Conservation (phyloP, 2,329 filamentous ascomycete genomes). For the Seiridium unicorne region DNA sequence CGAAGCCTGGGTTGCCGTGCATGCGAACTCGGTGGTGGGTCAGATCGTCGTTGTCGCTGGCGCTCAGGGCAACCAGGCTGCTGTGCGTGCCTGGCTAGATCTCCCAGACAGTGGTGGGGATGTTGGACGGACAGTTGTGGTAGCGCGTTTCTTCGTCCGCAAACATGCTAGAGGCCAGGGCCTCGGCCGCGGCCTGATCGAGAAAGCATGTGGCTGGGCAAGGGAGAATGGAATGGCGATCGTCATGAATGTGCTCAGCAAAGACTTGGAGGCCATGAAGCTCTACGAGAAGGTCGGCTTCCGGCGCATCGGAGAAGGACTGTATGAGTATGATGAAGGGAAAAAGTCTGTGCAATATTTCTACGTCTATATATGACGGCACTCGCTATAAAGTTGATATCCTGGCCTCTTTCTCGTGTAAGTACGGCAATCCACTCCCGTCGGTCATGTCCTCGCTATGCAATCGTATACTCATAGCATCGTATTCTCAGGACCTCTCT, state of each 20-base stretch:
- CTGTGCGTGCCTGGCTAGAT: not conserved
- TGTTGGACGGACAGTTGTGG: not conserved
- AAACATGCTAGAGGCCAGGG: not conserved
- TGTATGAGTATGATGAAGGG: not conserved
- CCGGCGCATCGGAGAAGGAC: not conserved
- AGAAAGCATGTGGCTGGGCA: slow-evolving; percentile 1
- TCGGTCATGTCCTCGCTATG: not conserved
- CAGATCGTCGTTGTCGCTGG: slow-evolving; percentile 1
- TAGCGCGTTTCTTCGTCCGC: slow-evolving; percentile 2
- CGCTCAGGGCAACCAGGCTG: not conserved
- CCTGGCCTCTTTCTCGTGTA: not conserved
- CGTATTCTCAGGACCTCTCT: too few relatives aligned
- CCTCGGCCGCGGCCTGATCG: not conserved
- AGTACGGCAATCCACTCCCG: too few relatives aligned
- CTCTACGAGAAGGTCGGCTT: slow-evolving; percentile 1
- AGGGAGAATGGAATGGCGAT: not conserved
- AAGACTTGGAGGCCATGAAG: not conserved
- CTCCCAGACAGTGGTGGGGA: not conserved
- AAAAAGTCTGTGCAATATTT: not conserved
- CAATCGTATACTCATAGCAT: not conserved
- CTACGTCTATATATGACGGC: not conserved
- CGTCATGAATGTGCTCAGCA: slow-evolving; percentile 3
- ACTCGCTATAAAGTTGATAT: not conserved
- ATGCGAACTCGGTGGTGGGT: not conserved
- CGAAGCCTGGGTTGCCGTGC: slow-evolving; percentile 2